Evolutionary conservation across 1,284 basidiomycete genomes (phyloP).

Genomic region (Xerocomus minutiporus): DNA sequence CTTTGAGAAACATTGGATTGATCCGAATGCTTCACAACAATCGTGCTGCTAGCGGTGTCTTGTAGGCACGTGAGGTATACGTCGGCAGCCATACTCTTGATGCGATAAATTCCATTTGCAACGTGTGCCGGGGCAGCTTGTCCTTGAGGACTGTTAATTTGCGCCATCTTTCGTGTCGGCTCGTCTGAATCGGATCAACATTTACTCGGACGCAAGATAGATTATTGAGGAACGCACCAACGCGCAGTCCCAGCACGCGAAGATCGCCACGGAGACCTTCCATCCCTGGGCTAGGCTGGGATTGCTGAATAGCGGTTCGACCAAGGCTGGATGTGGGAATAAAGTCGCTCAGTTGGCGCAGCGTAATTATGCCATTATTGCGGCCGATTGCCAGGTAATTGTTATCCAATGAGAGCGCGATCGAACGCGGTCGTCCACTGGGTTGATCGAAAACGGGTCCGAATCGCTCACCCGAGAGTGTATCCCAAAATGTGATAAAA

Average conservation of each 20-base stretch:
- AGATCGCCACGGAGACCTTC: background rate
- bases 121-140: background rate
- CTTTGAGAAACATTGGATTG: background rate
- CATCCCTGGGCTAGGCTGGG: background rate
- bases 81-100: background rate
- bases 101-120: background rate
- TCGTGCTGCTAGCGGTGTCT: background rate
- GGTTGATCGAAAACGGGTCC: constrained; percentile 3
- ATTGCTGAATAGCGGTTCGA: background rate
- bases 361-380: constrained; percentile 1
- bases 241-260: constrained; percentile 1
- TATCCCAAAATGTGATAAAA: constrained; percentile 2
- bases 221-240: background rate
- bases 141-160: background rate
- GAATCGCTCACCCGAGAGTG: background rate
- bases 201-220: background rate
- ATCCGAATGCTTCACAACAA: background rate
- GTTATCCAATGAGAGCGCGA: constrained; percentile 3
- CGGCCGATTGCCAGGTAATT: constrained; percentile 1
- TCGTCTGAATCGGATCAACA: background rate
- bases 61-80: constrained; percentile 3
- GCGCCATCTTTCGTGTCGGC: background rate
- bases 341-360: constrained; percentile 2
- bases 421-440: background rate
- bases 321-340: constrained; percentile 2